phyloP scores from a whole-genome alignment of 2,329 filamentous ascomycete species.

The Cladophialophora yegresii region DNA sequence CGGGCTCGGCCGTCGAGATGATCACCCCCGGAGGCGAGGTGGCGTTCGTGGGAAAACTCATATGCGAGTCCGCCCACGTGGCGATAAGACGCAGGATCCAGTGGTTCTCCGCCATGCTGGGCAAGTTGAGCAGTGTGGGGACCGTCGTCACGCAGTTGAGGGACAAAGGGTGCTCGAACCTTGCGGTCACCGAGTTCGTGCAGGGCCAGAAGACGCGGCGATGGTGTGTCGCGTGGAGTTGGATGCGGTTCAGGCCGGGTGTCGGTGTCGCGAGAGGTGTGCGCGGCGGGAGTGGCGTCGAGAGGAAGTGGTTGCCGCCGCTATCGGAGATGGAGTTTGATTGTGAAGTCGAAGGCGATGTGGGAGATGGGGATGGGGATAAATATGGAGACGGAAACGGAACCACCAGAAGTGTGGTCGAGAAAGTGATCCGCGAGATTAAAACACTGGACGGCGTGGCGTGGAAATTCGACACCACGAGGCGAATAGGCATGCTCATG shows the following conservation, averaged over 20 bases:
- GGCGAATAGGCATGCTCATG: conserved; percentile 62
- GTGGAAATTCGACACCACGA: conserved; percentile 64
- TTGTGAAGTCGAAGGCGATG: conserved; percentile 37
- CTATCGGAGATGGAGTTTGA: conserved; percentile 54
- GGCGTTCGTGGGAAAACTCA: conserved; percentile 69
- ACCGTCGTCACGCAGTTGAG: conserved; percentile 63
- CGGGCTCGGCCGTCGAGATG: conserved; percentile 82
- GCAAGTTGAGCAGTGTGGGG: conserved; percentile 67
- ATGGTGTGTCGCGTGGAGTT: conserved; percentile 91
- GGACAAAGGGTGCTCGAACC: conserved; percentile 67
- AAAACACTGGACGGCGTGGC: conserved; percentile 56
- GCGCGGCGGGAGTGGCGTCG: conserved; percentile 42
- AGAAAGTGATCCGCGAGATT: conserved; percentile 53
- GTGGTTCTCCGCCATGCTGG: conserved; percentile 93
- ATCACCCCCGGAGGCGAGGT: conserved; percentile 76
- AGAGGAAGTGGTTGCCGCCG: conserved; percentile 56
- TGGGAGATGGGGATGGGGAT: conserved; percentile 34
- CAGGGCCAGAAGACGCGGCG: conserved; percentile 76
- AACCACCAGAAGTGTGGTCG: conserved; percentile 30
- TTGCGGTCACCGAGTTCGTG: conserved; percentile 75
- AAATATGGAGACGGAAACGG: no score
- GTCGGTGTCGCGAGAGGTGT: conserved; percentile 49
- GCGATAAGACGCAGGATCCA: conserved; percentile 54
- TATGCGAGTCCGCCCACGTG: conserved; percentile 56
- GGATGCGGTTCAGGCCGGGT: conserved; percentile 64